Percentiles rank a stretch among this genome's conserved stretches.
These are phyloP conservation scores for Boletus rubescentipes DNA, from an alignment of 768 basidiomycete genomes.

Conservation along the genomic window DNA sequence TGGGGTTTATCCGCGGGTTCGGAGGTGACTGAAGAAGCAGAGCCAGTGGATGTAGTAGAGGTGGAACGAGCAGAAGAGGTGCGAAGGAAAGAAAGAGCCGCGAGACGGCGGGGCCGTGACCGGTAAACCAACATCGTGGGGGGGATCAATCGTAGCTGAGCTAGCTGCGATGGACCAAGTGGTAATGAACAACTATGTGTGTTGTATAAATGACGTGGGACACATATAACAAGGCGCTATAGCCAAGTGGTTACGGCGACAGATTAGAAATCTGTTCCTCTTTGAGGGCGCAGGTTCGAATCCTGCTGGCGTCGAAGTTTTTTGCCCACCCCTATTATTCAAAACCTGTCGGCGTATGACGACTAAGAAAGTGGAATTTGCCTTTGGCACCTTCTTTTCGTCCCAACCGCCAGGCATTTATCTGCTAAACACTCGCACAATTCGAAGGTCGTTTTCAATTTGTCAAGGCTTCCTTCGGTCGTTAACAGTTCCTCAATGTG, in stretches of 20 bases:
- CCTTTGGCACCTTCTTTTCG: too few relatives aligned
- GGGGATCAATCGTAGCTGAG: too few relatives aligned
- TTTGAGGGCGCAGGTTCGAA: conserved; percentile 69
- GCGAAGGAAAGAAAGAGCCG: not conserved
- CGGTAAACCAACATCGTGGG: conserved; percentile 23
- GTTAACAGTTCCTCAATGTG: too few relatives aligned
- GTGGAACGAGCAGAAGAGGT: not conserved
- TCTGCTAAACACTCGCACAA: too few relatives aligned
- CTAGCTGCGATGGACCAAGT: not conserved
- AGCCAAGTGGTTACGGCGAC: conserved; percentile 81
- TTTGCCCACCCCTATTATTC: too few relatives aligned
- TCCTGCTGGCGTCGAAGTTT: conserved; percentile 56
- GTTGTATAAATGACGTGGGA: not conserved
- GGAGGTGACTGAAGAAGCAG: too few relatives aligned
- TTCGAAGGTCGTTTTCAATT: too few relatives aligned
- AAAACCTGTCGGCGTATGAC: too few relatives aligned
- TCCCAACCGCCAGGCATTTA: too few relatives aligned
- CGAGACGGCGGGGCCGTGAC: conserved; percentile 2
- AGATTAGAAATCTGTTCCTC: conserved; percentile 74
- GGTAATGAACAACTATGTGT: not conserved
- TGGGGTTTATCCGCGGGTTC: not conserved
- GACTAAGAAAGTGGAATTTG: too few relatives aligned
- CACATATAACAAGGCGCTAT: conserved; percentile 49
- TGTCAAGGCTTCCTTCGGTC: too few relatives aligned
- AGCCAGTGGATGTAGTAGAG: too few relatives aligned